These are phyloP conservation scores for Tephrocybe sp. DNA, from an alignment of 768 basidiomycete genomes.

Conservation along the genomic window DNA sequence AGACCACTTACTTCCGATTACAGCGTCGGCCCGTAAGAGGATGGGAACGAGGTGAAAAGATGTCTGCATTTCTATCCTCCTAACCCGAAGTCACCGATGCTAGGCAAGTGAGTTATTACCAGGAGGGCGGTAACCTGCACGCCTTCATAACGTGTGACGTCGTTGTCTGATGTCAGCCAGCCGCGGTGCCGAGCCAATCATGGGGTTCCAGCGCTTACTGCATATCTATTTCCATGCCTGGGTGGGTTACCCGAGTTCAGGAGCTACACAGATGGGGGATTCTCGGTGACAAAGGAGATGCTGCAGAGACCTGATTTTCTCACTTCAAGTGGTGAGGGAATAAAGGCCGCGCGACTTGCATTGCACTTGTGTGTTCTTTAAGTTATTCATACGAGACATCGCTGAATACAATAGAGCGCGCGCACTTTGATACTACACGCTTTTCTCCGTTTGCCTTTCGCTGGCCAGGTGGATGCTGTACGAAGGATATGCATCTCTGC, in stretches of 20 bases:
- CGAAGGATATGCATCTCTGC: conserved; percentile 15
- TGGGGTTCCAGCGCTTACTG: too few species aligned
- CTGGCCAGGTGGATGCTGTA: conserved; percentile 18
- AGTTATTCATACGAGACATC: neutral
- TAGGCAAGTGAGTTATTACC: too few species aligned
- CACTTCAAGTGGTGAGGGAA: neutral
- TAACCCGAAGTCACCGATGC: too few species aligned
- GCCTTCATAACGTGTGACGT: too few species aligned
- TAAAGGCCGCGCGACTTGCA: conserved; percentile 18
- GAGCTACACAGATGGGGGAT: conserved; percentile 1
- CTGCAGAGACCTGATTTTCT: conserved; percentile 2
- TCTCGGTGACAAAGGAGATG: conserved; percentile 2
- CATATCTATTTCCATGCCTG: too few species aligned
- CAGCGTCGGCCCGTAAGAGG: too few species aligned
- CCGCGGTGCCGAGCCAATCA: too few species aligned
- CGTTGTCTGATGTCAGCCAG: too few species aligned
- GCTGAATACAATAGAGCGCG: conserved; percentile 18
- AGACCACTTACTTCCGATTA: too few species aligned
- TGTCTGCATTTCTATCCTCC: too few species aligned
- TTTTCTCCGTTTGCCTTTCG: conserved; percentile 27
- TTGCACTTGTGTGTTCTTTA: conserved; percentile 17
- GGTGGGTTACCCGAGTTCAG: neutral
- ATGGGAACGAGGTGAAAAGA: too few species aligned
- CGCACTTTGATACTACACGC: conserved; percentile 17
- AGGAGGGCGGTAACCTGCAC: too few species aligned